Percentiles rank a stretch among this genome's conserved stretches.
phyloP scores from a whole-genome alignment of 345 rosid species.

The Gossypium turneri region DNA sequence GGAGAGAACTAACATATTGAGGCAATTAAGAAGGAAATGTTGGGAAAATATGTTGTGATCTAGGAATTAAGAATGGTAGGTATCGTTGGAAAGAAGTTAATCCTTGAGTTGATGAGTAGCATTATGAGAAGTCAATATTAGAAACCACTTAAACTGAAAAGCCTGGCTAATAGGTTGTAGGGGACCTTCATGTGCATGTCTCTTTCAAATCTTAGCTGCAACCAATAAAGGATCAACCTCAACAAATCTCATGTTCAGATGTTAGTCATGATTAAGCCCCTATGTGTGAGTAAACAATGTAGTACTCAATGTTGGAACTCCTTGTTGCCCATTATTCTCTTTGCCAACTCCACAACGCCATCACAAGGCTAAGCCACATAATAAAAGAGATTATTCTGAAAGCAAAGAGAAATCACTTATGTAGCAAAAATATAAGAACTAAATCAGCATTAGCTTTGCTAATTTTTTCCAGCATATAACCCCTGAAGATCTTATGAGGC shows the following conservation, averaged over 20 bases:
- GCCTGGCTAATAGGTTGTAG: not conserved
- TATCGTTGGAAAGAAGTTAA: not conserved
- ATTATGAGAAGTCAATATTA: not conserved
- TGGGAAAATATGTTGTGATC: not conserved
- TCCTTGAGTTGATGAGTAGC: not conserved
- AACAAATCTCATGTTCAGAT: not conserved
- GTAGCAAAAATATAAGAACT: not conserved
- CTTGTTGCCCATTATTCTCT: not conserved
- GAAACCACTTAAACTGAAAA: slow-evolving; percentile 1
- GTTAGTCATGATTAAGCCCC: not conserved
- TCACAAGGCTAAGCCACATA: not conserved
- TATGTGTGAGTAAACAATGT: not conserved
- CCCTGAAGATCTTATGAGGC: not conserved
- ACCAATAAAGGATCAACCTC: not conserved
- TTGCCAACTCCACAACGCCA: not conserved
- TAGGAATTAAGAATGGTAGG: not conserved
- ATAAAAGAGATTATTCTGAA: not conserved
- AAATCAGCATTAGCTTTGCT: not conserved
- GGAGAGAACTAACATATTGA: not conserved
- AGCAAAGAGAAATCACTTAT: not conserved
- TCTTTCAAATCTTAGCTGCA: not conserved
- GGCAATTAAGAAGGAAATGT: not conserved
- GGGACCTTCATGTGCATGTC: not conserved
- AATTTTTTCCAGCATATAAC: not conserved
- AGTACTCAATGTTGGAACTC: not conserved